phyloP scores from a whole-genome alignment of 805 yeast genomes.

The Myxozyma lipomycoides region DNA sequence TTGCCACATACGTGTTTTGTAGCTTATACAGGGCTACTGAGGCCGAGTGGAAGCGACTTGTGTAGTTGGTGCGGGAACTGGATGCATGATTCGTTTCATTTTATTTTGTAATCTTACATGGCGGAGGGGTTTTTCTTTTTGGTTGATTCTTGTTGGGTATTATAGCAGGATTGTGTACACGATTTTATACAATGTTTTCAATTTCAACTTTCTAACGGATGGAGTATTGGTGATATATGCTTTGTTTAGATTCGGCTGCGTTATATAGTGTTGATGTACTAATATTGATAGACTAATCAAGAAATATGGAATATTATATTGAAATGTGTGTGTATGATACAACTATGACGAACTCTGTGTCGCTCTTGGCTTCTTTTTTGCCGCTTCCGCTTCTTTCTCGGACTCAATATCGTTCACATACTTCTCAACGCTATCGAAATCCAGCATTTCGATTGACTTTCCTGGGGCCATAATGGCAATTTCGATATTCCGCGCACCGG shows the following conservation, averaged over 20 bases:
- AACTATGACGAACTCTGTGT: not conserved
- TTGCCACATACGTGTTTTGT: not conserved
- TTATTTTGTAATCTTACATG: too few species aligned
- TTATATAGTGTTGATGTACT: too few species aligned
- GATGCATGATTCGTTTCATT: not conserved
- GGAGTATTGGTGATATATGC: too few species aligned
- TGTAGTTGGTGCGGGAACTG: not conserved
- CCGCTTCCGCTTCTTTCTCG: slow-evolving; percentile 81
- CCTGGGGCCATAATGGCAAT: slow-evolving; percentile 79
- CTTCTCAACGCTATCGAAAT: slow-evolving; percentile 66
- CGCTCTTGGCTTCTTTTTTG: slow-evolving; percentile 51
- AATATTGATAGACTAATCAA: too few species aligned
- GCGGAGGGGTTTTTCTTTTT: too few species aligned
- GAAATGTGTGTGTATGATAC: not conserved
- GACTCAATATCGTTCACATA: slow-evolving; percentile 79
- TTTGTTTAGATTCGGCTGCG: too few species aligned
- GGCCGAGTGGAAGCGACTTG: not conserved
- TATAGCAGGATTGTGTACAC: too few species aligned
- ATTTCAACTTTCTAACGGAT: too few species aligned
- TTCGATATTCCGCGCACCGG: slow-evolving; percentile 95
- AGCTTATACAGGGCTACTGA: not conserved
- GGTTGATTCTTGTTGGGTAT: too few species aligned
- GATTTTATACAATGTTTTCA: too few species aligned
- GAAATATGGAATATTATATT: too few species aligned
- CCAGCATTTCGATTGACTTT: slow-evolving; percentile 53